phyloP scores from a whole-genome alignment of 768 basidiomycete genomes.

The Kwoniella mangroviensis region DNA sequence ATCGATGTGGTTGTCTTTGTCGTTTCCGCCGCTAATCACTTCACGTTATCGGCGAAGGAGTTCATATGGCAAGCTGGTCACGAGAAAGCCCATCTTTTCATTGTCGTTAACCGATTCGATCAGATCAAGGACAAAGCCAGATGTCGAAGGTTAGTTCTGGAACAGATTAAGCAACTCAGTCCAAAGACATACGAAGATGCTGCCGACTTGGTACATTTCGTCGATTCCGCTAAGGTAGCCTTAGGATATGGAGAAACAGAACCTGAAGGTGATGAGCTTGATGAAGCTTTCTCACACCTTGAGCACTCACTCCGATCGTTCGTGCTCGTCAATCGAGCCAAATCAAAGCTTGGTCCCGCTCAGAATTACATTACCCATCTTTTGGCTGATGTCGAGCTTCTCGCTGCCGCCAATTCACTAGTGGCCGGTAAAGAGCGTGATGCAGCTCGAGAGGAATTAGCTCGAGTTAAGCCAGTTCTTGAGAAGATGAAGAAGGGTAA shows the following conservation, averaged over 20 bases:
- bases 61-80: conserved; percentile 90
- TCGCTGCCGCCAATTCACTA: conserved; percentile 81
- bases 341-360: conserved; percentile 92
- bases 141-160: conserved; percentile 82
- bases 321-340: conserved; percentile 92
- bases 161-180: conserved; percentile 90
- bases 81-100: conserved; percentile 97
- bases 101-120: conserved; percentile 98
- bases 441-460: conserved; percentile 72
- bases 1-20: conserved; percentile 99
- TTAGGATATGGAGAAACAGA: conserved; percentile 62
- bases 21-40: conserved; percentile 97
- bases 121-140: conserved; percentile 94
- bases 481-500: conserved; percentile 81
- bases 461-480: conserved; percentile 74
- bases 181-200: conserved; percentile 91
- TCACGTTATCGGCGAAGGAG: conserved; percentile 92
- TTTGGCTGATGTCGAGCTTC: conserved; percentile 84
- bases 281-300: conserved; percentile 75
- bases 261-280: conserved; percentile 60
- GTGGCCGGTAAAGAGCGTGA: conserved; percentile 80
- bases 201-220: conserved; percentile 94
- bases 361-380: conserved; percentile 88
- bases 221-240: conserved; percentile 75
- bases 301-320: conserved; percentile 90